Base-by-base conservation (phyloP, 2,329 filamentous ascomycete genomes). In the Metarhizium sp. region DNA sequence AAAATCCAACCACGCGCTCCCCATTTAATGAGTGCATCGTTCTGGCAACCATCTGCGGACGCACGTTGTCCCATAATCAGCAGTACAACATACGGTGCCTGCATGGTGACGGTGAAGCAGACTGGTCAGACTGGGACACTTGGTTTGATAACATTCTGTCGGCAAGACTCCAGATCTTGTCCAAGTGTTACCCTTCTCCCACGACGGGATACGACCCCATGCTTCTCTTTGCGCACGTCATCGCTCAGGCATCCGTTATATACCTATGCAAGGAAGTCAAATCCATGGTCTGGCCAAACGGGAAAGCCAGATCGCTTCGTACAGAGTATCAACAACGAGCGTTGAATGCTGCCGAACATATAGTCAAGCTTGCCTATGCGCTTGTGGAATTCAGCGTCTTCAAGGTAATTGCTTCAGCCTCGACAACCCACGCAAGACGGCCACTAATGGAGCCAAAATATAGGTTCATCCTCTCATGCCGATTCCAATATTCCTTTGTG, bases 1-100 rank as follows among this genome's bases (percentile, higher is more conserved):
- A 61, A 48, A 57, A 59, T 48, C 52, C 54, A 14, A 64, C 42
- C 16, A 38, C 63, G 10, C n/a, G 18, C 6, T 45, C 42, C 1
- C 42, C 42, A 2, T 25, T 45, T 13, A 45, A 45, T 16, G 42
- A 45, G 18, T 45, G 42, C n/a, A 45, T 45, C 42, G 18, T 45
- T 6, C n/a, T 45, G 2, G 18, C 18, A 25, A 25, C 42, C 18
- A 45, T 45, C 6, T 45, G 42, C n/a, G 42, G n/a, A 16, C n/a
- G n/a, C 10, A 45, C 42, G 3, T 16, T 45, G 42, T 45, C 16
- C 42, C n/a, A 45, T 16, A 25, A 18, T 16, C 42, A 45, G 7
- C 42, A 45, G 2, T 45, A 45, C 18, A 45, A 45, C 42, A 45
- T 25, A 16, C 42, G 18, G 16, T 45, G 42, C 42, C 11, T 20